Evolutionary conservation across 164 flowering plant genomes (phyloP).

Genomic region (Nymphaea thermarum): DNA sequence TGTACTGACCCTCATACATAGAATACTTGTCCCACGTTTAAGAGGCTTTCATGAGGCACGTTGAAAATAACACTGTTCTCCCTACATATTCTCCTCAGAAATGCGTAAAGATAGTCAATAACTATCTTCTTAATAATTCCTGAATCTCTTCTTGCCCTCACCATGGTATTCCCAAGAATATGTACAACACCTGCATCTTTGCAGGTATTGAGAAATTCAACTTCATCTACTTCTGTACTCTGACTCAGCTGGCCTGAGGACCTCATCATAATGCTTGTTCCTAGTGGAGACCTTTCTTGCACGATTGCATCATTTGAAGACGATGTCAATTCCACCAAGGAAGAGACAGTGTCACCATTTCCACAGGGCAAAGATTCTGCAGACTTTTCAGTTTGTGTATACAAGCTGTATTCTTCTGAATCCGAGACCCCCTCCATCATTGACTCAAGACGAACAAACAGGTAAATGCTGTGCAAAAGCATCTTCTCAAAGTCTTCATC

Average conservation of each 20-base stretch:
- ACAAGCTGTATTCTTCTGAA: constrained; percentile 34
- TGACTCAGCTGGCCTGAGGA: constrained; percentile 39
- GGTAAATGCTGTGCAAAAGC: constrained; percentile 62
- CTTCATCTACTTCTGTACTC: constrained; percentile 52
- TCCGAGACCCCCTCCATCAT: constrained; percentile 98
- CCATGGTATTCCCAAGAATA: constrained; percentile 78
- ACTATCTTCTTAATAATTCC: constrained; percentile 59
- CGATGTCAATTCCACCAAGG: constrained; percentile 28
- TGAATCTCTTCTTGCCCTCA: constrained; percentile 68
- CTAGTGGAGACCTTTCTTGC: constrained; percentile 28
- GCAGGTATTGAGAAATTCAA: constrained; percentile 61
- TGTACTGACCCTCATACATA: constrained; percentile 30
- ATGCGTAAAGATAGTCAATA: constrained; percentile 80
- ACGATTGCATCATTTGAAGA: constrained; percentile 64
- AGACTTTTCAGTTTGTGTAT: constrained; percentile 42
- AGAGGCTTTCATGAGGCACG: constrained; percentile 78
- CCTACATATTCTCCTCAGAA: constrained; percentile 86
- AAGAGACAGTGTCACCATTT: constrained; percentile 21
- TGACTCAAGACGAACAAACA: constrained; percentile 70
- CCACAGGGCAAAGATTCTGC: constrained; percentile 22
- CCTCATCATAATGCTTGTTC: constrained; percentile 10
- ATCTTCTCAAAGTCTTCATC: constrained; percentile 91
- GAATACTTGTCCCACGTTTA: constrained; percentile 80
- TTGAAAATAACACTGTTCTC: constrained; percentile 74
- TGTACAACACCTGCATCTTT: constrained; percentile 95